A percentile compares a stretch with the other conserved stretches of the same genome.
Evolutionary conservation across 2,329 filamentous ascomycete genomes (phyloP).

Genomic region (Zymoseptoria ardabiliae): DNA sequence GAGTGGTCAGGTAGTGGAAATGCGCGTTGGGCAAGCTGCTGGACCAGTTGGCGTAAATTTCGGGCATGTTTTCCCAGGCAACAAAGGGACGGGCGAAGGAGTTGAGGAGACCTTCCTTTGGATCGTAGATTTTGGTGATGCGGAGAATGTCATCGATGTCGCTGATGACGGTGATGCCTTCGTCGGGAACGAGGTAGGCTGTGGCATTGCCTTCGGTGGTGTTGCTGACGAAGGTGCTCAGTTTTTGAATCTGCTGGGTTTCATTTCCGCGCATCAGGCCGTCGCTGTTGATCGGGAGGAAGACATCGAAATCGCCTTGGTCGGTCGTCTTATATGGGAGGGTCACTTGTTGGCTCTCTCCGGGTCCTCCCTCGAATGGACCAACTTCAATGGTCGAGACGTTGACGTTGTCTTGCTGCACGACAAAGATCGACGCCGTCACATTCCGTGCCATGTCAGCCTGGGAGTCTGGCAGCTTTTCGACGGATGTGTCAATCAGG

Average conservation of each 20-base stretch:
- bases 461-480: conserved; percentile 51
- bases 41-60: conserved; percentile 70
- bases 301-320: conserved; percentile 67
- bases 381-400: conserved; percentile 55
- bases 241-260: conserved; percentile 56
- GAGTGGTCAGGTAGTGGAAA: conserved; percentile 77
- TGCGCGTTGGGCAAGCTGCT: conserved; percentile 59
- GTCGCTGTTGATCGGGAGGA: conserved; percentile 56
- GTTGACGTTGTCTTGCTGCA: conserved; percentile 60
- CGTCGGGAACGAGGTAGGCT: conserved; percentile 64
- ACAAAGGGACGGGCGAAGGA: conserved; percentile 65
- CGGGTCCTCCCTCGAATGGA: conserved; percentile 46
- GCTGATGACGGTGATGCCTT: conserved; percentile 64
- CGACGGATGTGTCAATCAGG: conserved; percentile 57
- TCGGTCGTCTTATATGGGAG: conserved; percentile 59
- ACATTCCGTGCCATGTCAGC: conserved; percentile 65
- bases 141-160: conserved; percentile 77
- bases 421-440: conserved; percentile 65
- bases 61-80: conserved; percentile 72
- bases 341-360: conserved; percentile 52
- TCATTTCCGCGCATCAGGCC: conserved; percentile 57
- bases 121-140: conserved; percentile 73
- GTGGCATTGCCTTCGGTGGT: conserved; percentile 63
- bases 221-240: conserved; percentile 61
- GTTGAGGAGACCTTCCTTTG: conserved; percentile 67